Base-by-base conservation (phyloP, 768 basidiomycete species). In the Naganishia vishniacii region DNA sequence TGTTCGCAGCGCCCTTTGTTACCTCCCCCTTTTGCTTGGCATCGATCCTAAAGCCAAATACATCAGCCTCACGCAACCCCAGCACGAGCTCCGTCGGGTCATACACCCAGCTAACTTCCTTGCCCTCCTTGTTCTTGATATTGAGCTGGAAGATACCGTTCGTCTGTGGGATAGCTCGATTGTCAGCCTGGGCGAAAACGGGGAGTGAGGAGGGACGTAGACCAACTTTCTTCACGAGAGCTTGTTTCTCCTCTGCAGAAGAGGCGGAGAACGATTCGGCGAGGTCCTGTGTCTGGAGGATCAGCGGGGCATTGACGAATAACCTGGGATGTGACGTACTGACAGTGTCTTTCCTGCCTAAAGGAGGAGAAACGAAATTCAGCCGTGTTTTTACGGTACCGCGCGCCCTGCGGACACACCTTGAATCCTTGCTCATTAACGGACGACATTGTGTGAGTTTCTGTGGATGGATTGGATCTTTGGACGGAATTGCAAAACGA, bases 91-190 rank as follows among this genome's bases (percentile, higher is more conserved):
- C 16, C 20, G 29, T 40, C n/a, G 7, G 40, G 47, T 18, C 72
- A 44, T 40, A 73, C 72, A 69, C 66, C 91, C 91, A 95, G 47
- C 82, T 82, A 20, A 80, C 87, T 66, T 84, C 84, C 77, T 88
- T 81, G 64, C 86, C 87, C 16, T 82, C 80, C 29, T 78, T 81
- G 73, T 91, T 90, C 75, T 85, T 84, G 69, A 94, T 83, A 59
- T 84, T 83, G 44, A 95, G 80, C 77, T 91, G 87, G 75, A 95
- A 92, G 73, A 93, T 84, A 66, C 88, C 91, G 70, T 88, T 90
- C 53, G 86, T 87, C 91, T 90, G 48, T 46, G 61, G 47, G 25
- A 61, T 23, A 51, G 37, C 62, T 67, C 3, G 6, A 32, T 29
- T 8, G 34, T 61, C 59, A 46, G 28, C 28, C 48, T 45, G 16